These are phyloP conservation scores for Pythium graminicola DNA, from an alignment of 352 stramenopile genomes.

Conservation along the genomic window DNA sequence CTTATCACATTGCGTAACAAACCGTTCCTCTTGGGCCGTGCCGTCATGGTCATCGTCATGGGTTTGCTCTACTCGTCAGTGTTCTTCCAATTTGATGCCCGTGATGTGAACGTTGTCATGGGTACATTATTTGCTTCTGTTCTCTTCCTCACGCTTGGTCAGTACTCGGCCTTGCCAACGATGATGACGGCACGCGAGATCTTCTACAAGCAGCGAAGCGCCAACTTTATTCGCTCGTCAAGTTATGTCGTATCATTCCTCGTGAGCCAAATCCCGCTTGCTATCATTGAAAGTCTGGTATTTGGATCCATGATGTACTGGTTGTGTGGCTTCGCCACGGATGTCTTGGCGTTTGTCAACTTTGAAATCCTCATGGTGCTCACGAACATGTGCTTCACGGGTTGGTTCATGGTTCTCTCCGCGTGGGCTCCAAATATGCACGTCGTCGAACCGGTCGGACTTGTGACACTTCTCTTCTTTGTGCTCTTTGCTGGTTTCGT, in stretches of 20 bases:
- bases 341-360: conserved; percentile 20
- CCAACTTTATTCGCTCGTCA: conserved; percentile 56
- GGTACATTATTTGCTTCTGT: conserved; percentile 24
- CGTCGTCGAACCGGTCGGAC: conserved; percentile 24
- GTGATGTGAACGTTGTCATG: conserved; percentile 30
- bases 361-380: conserved; percentile 28
- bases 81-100: conserved; percentile 24
- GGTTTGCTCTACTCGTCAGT: conserved; percentile 19
- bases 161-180: conserved; percentile 48
- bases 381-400: conserved; percentile 25
- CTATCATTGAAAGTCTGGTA: conserved; percentile 42
- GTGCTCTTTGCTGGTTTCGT: conserved; percentile 38
- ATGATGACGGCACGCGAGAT: conserved; percentile 38
- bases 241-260: conserved; percentile 42
- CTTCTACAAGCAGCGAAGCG: conserved; percentile 66
- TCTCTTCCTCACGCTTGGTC: conserved; percentile 6
- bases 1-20: conserved; percentile 39
- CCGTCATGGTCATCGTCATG: conserved; percentile 27
- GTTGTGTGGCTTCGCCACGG: conserved; percentile 43
- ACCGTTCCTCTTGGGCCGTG: conserved; percentile 21
- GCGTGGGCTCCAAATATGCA: conserved; percentile 15
- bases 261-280: conserved; percentile 24
- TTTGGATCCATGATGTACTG: conserved; percentile 82
- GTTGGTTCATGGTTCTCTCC: conserved; percentile 27
- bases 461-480: conserved; percentile 27